These are phyloP conservation scores for Scorias spongiosa DNA, from an alignment of 2,329 filamentous ascomycete genomes.

Conservation along the genomic window DNA sequence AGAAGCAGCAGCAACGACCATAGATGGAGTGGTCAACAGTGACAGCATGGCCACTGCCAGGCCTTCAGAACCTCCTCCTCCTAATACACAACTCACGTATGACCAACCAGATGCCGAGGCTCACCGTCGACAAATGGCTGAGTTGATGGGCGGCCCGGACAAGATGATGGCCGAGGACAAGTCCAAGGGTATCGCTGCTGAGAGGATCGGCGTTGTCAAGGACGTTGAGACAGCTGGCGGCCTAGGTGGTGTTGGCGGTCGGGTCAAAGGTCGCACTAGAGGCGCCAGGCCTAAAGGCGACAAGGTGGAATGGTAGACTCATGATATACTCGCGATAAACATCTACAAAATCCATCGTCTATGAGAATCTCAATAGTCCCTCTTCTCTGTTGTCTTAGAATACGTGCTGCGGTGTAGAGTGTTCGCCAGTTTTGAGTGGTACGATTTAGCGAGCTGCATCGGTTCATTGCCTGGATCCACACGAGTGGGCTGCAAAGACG, in stretches of 20 bases:
- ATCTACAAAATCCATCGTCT: too few species aligned
- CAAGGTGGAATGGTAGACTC: not conserved
- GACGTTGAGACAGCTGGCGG: not conserved
- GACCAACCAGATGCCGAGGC: conserved; percentile 18
- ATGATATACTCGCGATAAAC: too few species aligned
- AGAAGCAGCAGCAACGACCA: not conserved
- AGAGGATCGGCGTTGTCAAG: not conserved
- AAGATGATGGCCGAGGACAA: not conserved
- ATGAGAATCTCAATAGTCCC: too few species aligned
- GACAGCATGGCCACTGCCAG: conserved; percentile 1
- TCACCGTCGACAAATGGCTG: conserved; percentile 16
- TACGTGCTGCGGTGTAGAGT: too few species aligned
- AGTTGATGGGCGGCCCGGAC: conserved; percentile 14
- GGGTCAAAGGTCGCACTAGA: not conserved
- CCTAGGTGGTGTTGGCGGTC: not conserved
- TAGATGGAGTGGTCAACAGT: conserved; percentile 1
- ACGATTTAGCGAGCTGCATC: too few species aligned
- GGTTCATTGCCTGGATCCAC: too few species aligned
- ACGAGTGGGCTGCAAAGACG: too few species aligned
- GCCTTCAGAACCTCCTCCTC: conserved; percentile 6
- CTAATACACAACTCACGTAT: conserved; percentile 22
- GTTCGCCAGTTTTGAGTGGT: too few species aligned
- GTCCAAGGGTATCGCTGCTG: not conserved
- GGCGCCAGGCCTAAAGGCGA: not conserved
- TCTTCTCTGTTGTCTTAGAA: too few species aligned